Base-by-base conservation (phyloP, 306 rosid species). In the Glycine latifolia region DNA sequence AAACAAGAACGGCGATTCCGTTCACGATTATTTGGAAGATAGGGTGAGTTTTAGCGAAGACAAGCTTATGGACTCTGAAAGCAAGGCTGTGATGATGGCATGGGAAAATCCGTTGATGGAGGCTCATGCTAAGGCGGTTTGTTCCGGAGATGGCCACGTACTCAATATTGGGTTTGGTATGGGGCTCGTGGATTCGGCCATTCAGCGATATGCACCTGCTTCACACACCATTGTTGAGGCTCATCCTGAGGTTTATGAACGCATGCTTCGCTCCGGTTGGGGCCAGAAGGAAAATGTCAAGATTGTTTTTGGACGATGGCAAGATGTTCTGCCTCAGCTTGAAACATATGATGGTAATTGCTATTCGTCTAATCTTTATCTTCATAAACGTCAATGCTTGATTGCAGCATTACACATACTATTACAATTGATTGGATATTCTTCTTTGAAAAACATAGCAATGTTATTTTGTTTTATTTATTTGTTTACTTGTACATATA, bases 21-120 rank as follows among this genome's bases (percentile, higher is more conserved):
- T 80, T 79, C 87, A 77, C 31, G 92, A 79, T 83, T 95, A 95
- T 84, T 84, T 93, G 87, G 94, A 91, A 8, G 98, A 91, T 41
- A 93, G 97, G 83, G 92, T 95, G 9, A 87, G 85, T 67, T 95
- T 95, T 71, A 90, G 98, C 43, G 98, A 90, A 84, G 94, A 89
- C 85, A 95, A 93, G 85, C 78, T 95, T 79, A 89, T 91, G 97
- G 99, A 93, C 81, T 68, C 93, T 10, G 88, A 88, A 1, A 91
- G 92, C 79, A 93, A 93, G 88, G 98, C 98, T 41, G 93, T 95
- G 63, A 92, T 95, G 99, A 95, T 93, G 99, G 98, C 94, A 11
- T 90, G 99, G 97, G 99, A 95, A 90, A 93, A 90, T 68, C 99
- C 98, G 5, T 85, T 93, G 85, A 92, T 95, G 99, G 99, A 95